Conservation (phyloP, 352 stramenopile species). For the Hyaloperonospora brassicae region DNA sequence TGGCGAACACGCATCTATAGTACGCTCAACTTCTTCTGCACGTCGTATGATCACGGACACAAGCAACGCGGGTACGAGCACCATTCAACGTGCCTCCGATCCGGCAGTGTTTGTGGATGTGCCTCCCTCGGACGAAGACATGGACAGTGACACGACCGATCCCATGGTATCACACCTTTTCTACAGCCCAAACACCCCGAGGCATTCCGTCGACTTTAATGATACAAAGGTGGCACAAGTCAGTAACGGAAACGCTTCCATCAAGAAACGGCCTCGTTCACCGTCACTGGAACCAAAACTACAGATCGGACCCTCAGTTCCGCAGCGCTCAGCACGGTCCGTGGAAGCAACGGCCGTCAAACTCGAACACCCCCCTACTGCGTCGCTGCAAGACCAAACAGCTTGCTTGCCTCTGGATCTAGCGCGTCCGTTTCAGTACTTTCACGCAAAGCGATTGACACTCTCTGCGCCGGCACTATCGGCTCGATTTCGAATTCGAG, state of each 20-base stretch:
- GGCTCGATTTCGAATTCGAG: conserved; percentile 46
- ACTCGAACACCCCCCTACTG: conserved; percentile 7
- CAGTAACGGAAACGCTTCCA: conserved; percentile 1
- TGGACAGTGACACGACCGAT: conserved; percentile 59
- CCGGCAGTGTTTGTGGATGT: conserved; percentile 47
- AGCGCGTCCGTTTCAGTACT: conserved; percentile 46
- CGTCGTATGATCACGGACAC: conserved; percentile 4
- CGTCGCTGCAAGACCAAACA: conserved; percentile 12
- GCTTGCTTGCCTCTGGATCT: conserved; percentile 9
- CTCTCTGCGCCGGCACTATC: conserved; percentile 12
- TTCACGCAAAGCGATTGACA: conserved; percentile 19
- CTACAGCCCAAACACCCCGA: conserved; percentile 66
- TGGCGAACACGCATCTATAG: background rate
- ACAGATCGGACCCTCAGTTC: background rate
- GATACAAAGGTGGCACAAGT: background rate
- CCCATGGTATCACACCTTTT: conserved; percentile 67
- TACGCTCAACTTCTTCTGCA: conserved; percentile 2
- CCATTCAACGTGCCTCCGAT: background rate
- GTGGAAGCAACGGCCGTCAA: background rate
- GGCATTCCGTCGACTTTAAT: conserved; percentile 4
- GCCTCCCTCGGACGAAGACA: conserved; percentile 48
- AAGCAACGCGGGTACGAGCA: background rate
- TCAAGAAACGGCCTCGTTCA: conserved; percentile 31
- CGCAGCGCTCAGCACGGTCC: conserved; percentile 3
- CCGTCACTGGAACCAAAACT: conserved; percentile 13